Base-by-base conservation (phyloP, 2,329 filamentous ascomycete genomes). In the Ceratocystis smalleyi region DNA sequence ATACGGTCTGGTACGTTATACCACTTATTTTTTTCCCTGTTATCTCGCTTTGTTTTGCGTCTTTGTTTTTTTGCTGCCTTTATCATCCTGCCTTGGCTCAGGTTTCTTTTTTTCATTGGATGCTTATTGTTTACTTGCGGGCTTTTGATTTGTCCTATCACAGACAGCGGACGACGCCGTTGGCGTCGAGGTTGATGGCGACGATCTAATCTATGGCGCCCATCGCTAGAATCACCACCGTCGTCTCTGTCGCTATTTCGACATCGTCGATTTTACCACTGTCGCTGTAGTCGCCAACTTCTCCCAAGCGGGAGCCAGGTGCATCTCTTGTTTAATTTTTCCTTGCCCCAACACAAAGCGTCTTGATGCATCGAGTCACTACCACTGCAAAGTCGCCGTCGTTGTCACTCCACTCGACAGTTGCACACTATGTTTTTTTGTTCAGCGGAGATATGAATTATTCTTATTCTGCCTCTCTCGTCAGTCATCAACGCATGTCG, bases 1-100 rank as follows among this genome's bases (percentile, higher is more conserved):
- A 68, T 68, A 62, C 63, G 59, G 63, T 66, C 61, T 65, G 65
- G 68, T 64, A 67, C 67, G 66, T 67, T 65, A 66, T 63, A 66
- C 65, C 65, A 67, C 64, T 68, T 69, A 68, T 71, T 72, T 73
- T 72, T 70, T 70, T 69, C 68, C 67, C 35, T 40, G 35, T 68
- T 66, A 68, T 65, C 60, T 63, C 59, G 51, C 61, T 57, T 40
- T 43, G 51, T 60, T 70, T 68, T 68, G 68, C 70, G 67, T 68
- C 71, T 70, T 70, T 40, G 35, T 40, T 15, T 35, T 40, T 40
- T 40, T 40, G 35, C 35, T 40, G 35, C 32, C 70, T 68, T 68
- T 68, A 67, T 67, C 64, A 66, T 64, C 67, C 61, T 70, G 68
- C 35, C 35, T 40, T 40, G 35, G 35, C 3, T 40, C 35, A 40